These are phyloP conservation scores for Cladosporium halotolerans DNA, from an alignment of 2,329 filamentous ascomycete species.

Conservation along the genomic window DNA sequence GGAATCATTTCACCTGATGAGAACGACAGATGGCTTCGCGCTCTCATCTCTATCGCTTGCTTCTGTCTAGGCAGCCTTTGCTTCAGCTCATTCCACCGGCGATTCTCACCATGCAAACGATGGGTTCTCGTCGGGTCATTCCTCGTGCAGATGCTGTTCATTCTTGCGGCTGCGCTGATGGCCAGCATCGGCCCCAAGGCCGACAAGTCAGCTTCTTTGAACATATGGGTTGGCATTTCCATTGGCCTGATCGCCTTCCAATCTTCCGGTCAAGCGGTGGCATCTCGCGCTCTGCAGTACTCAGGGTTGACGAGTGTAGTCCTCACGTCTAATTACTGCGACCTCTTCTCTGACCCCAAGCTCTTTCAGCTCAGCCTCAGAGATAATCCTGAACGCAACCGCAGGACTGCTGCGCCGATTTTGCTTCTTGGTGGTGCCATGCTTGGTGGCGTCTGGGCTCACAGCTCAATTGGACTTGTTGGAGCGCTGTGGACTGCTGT, in stretches of 20 bases:
- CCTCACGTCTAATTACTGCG: slow-evolving; percentile 74
- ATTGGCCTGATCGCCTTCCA: slow-evolving; percentile 69
- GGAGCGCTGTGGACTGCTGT: slow-evolving; percentile 46
- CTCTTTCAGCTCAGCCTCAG: slow-evolving; percentile 37
- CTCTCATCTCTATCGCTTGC: slow-evolving; percentile 59
- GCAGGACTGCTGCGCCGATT: slow-evolving; percentile 45
- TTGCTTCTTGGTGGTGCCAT: slow-evolving; percentile 50
- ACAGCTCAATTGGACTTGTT: slow-evolving; percentile 45
- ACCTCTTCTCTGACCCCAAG: slow-evolving; percentile 63
- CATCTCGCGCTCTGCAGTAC: slow-evolving; percentile 62
- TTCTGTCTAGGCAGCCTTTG: slow-evolving; percentile 68
- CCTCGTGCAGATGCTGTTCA: slow-evolving; percentile 36
- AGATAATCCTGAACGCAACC: slow-evolving; percentile 48
- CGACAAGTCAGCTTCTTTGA: slow-evolving; percentile 16
- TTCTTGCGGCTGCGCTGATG: slow-evolving; percentile 36
- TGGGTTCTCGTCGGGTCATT: slow-evolving; percentile 54
- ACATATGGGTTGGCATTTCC: slow-evolving; percentile 51
- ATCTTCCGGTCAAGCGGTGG: slow-evolving; percentile 71
- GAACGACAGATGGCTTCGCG: slow-evolving; percentile 62
- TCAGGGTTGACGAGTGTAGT: slow-evolving; percentile 71
- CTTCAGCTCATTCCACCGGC: slow-evolving; percentile 63
- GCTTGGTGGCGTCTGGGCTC: slow-evolving; percentile 49
- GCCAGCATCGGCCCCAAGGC: slow-evolving; percentile 32
- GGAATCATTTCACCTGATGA: slow-evolving; percentile 52
- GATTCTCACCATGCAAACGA: slow-evolving; percentile 54